A percentile compares a stretch with the other conserved stretches of the same genome.
Evolutionary conservation across 1,284 basidiomycete genomes (phyloP).

Genomic region (Golubevia sp.): DNA sequence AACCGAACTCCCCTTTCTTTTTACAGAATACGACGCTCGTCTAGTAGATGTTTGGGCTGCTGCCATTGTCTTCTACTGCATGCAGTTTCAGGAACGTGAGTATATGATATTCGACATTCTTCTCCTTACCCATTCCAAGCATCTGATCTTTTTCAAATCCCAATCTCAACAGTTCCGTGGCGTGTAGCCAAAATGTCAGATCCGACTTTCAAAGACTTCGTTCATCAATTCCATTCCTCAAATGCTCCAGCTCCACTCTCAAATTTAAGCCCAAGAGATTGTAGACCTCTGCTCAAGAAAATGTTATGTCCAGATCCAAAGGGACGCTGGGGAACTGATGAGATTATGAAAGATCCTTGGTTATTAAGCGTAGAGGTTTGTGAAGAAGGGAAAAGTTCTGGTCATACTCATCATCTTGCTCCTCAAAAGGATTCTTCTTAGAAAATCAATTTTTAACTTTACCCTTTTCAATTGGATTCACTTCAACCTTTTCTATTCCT

Average conservation of each 20-base stretch:
- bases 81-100: conserved; percentile 64
- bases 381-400: no score
- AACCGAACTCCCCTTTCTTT: conserved; percentile 20
- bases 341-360: conserved; percentile 83
- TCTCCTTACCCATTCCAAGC: background rate
- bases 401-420: no score
- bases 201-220: conserved; percentile 80
- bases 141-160: background rate
- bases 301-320: conserved; percentile 97
- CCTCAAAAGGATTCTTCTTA: no score
- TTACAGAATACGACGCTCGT: conserved; percentile 88
- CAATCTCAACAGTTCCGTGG: conserved; percentile 69
- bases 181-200: conserved; percentile 86
- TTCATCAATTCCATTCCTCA: conserved; percentile 68
- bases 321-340: conserved; percentile 77
- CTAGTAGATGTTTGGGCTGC: conserved; percentile 98
- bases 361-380: conserved; percentile 64
- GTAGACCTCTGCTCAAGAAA: conserved; percentile 80
- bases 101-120: background rate
- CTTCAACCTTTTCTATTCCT: no score
- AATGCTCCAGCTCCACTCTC: conserved; percentile 68
- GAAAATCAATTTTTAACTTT: no score
- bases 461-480: no score
- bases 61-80: conserved; percentile 96
- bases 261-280: conserved; percentile 85